Conservation (phyloP, 441 rosid genomes). For the Kokia cookei region DNA sequence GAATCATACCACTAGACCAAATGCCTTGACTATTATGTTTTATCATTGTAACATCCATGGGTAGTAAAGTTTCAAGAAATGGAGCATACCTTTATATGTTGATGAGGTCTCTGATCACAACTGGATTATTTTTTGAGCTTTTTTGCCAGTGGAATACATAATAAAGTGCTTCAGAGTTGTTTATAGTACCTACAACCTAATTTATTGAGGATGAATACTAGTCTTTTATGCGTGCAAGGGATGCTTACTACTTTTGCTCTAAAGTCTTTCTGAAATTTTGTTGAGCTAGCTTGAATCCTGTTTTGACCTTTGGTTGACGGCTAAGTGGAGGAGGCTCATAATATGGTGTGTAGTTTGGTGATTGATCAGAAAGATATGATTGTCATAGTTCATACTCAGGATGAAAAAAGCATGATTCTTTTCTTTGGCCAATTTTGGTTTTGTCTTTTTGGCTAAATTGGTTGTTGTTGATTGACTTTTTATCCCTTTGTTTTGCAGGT, state of each 20-base stretch:
- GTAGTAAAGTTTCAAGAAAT: neutral
- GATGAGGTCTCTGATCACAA: neutral
- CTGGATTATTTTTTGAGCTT: neutral
- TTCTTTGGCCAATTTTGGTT: neutral
- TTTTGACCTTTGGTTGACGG: neutral
- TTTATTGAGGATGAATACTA: no score
- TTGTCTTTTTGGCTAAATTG: neutral
- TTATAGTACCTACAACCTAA: no score
- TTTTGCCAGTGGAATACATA: neutral
- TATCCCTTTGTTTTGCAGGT: neutral
- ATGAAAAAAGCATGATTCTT: neutral
- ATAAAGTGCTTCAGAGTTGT: no score
- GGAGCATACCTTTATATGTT: neutral
- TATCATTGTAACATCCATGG: neutral
- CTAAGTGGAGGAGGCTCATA: neutral
- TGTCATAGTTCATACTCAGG: neutral
- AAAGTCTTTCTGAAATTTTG: neutral
- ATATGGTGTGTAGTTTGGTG: neutral
- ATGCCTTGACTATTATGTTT: neutral
- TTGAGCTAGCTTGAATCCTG: neutral
- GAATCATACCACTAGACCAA: constrained; percentile 27
- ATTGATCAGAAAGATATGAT: neutral
- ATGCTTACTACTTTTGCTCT: neutral
- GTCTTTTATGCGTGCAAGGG: neutral
- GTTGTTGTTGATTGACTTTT: neutral